Base-by-base conservation (phyloP, 2,329 filamentous ascomycete species). In the Talaromyces islandicus region DNA sequence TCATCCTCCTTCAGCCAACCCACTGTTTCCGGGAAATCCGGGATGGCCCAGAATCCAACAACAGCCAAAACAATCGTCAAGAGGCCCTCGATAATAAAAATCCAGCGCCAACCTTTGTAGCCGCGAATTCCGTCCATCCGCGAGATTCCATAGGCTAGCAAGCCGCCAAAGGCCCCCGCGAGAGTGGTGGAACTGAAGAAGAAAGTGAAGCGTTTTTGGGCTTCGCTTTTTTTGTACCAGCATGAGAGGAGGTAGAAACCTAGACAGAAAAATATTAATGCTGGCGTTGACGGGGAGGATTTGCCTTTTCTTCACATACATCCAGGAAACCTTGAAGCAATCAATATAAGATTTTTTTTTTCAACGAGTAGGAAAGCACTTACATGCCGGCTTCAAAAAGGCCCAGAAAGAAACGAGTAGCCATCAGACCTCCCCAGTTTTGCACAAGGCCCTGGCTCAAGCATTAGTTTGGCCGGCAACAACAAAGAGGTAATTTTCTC, bases 191-290 rank as follows among this genome's bases (percentile, higher is more conserved):
- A 90, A 69, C 85, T 87, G 80, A 97, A 97, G 81, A 97, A 97
- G 80, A 97, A 92, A 17, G 88, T 90, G 77, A 92, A 97, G 30
- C 94, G 87, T 69, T 91, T 91, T 75, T 97, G 93, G 2, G 92
- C 91, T 76, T 97, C 94, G 51, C 81, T 81, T 62, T 93, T 86
- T 62, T 88, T 87, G 68, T 97, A 99, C 92, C 75, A 77, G 87
- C 93, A 93, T 60, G 90, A 86, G 63, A 92, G 86, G 7, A 92
- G 77, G 69, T 92, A 83, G 66, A 79, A 78, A 52, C 73, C 73
- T 75, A 52, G n/a, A n/a, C n/a, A n/a, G n/a, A 11, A 9, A 7
- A n/a, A 46, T n/a, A 29, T 46, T 21, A 56, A 41, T 21, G 30
- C 35, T 51, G 7, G 30, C 1, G 25, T 43, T 54, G 9, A 21